Conservation (phyloP, 371 early-diverging fungal species). For the Rhizomucor pusillus region DNA sequence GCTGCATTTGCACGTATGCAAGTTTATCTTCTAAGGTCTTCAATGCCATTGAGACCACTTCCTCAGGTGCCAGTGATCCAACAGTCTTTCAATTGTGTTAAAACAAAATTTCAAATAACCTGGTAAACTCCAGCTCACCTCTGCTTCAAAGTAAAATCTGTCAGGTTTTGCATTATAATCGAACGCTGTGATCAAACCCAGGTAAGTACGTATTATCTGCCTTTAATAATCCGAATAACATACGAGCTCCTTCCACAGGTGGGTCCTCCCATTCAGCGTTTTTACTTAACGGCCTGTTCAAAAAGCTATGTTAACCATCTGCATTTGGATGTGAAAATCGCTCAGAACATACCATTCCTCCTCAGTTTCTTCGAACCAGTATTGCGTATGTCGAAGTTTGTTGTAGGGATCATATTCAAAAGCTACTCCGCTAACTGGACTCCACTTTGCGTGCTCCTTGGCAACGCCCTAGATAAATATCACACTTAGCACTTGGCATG, state of each 20-base stretch:
- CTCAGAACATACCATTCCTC: slow-evolving; percentile 72
- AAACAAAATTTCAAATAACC: too few species aligned
- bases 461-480: slow-evolving; percentile 73
- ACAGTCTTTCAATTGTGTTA: slow-evolving; percentile 51
- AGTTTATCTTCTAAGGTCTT: slow-evolving; percentile 83
- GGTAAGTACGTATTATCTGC: not conserved
- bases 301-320: not conserved
- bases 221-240: slow-evolving; percentile 10
- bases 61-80: slow-evolving; percentile 87
- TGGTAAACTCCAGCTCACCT: slow-evolving; percentile 43
- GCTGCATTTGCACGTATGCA: slow-evolving; percentile 71
- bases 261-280: slow-evolving; percentile 73
- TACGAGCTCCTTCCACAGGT: slow-evolving; percentile 60
- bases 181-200: slow-evolving; percentile 53
- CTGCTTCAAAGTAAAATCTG: slow-evolving; percentile 86
- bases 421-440: slow-evolving; percentile 89
- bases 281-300: slow-evolving; percentile 64
- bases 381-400: slow-evolving; percentile 86
- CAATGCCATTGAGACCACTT: slow-evolving; percentile 80
- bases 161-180: slow-evolving; percentile 87
- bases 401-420: slow-evolving; percentile 99
- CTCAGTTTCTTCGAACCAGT: slow-evolving; percentile 93
- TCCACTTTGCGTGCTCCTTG: slow-evolving; percentile 99
- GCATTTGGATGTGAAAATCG: not conserved
- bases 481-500: not conserved